Conservation (phyloP, 495 filamentous ascomycete species). For the Talaromyces trachyspermus region DNA sequence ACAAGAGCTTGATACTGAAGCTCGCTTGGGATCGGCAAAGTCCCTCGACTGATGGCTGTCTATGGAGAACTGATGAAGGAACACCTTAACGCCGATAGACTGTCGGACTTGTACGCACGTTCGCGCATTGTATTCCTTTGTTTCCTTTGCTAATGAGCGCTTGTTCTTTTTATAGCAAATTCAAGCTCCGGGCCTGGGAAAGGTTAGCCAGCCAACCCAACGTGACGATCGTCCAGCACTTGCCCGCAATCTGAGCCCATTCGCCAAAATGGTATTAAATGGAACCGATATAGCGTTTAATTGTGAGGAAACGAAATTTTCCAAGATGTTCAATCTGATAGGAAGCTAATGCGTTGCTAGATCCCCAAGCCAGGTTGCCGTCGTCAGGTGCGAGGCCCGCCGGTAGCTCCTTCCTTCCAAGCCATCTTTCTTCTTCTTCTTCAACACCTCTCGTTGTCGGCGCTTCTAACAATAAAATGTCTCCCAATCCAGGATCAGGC, state of each 20-base stretch:
- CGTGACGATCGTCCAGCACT: not conserved
- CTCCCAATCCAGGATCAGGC: not conserved
- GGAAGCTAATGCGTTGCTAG: slow-evolving; percentile 18
- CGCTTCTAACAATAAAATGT: not conserved
- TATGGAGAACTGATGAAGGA: slow-evolving; percentile 54
- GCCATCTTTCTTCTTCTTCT: not conserved
- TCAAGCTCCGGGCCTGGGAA: slow-evolving; percentile 43
- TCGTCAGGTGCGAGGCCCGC: slow-evolving; percentile 11
- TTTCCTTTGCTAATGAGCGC: slow-evolving; percentile 9
- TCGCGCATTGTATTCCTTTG: not conserved
- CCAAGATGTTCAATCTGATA: not conserved
- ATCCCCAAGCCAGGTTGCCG: slow-evolving; percentile 28
- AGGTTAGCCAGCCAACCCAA: slow-evolving; percentile 14
- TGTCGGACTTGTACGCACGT: slow-evolving; percentile 63
- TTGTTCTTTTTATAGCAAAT: slow-evolving; percentile 49
- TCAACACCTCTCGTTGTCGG: not conserved
- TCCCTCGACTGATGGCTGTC: slow-evolving; percentile 37
- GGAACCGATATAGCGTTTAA: slow-evolving; percentile 46
- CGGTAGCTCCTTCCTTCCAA: slow-evolving; percentile 8
- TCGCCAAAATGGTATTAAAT: slow-evolving; percentile 53
- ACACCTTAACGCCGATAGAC: slow-evolving; percentile 55
- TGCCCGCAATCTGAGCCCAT: slow-evolving; percentile 37
- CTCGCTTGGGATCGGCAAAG: slow-evolving; percentile 29
- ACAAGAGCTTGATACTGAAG: slow-evolving; percentile 33
- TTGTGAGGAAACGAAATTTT: slow-evolving; percentile 32